phyloP scores from a whole-genome alignment of 495 filamentous ascomycete species.

The Hypoxylon fuscum region DNA sequence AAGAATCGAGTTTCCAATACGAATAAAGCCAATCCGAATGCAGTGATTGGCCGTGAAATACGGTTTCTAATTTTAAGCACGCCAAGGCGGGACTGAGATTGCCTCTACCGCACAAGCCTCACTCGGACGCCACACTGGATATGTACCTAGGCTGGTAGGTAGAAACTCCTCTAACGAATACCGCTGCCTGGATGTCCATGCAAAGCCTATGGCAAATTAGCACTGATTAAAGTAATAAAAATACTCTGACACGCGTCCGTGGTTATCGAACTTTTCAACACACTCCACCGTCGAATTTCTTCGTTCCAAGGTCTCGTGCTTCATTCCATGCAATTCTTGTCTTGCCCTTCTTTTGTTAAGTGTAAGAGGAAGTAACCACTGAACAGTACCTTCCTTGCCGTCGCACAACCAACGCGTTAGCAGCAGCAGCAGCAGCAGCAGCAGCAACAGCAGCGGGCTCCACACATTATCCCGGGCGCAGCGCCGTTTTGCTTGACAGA shows the following conservation, averaged over 20 bases:
- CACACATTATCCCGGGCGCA: slow-evolving; percentile 34
- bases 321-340: background rate
- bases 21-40: slow-evolving; percentile 1
- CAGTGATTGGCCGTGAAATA: slow-evolving; percentile 12
- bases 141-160: no score
- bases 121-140: slow-evolving; percentile 20
- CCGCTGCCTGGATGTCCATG: slow-evolving; percentile 22
- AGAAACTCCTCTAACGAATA: background rate
- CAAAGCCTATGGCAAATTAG: slow-evolving; percentile 28
- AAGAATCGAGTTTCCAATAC: background rate
- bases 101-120: slow-evolving; percentile 24
- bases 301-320: background rate
- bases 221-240: slow-evolving; percentile 23
- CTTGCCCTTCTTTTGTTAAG: background rate
- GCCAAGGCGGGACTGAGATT: slow-evolving; percentile 33
- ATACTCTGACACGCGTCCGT: slow-evolving; percentile 24
- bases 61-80: slow-evolving; percentile 28
- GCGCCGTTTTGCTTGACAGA: slow-evolving; percentile 36
- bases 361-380: background rate
- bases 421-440: no score
- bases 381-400: background rate
- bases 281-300: background rate
- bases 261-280: slow-evolving; percentile 2
- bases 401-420: slow-evolving; percentile 39
- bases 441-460: no score